phyloP scores from a whole-genome alignment of 78 protist genomes.

The Guillardia theta region DNA sequence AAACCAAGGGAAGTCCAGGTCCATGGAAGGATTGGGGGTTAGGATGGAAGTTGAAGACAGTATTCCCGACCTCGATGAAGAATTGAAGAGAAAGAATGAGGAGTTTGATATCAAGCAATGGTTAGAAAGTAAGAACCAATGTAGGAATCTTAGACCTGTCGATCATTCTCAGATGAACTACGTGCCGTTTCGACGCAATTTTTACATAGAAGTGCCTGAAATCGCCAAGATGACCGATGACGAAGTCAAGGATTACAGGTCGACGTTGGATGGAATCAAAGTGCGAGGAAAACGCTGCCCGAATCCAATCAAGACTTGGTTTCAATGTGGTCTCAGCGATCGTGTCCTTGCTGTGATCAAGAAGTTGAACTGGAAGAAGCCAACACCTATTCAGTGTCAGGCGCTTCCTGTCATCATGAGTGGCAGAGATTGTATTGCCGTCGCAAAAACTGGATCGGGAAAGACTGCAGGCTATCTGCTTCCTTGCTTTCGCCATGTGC shows the following conservation, averaged over 20 bases:
- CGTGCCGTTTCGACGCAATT: constrained; percentile 75
- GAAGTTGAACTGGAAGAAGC: constrained; percentile 41
- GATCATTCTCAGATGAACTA: constrained; percentile 84
- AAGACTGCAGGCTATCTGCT: constrained; percentile 93
- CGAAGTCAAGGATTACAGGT: constrained; percentile 54
- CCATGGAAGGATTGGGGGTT: not conserved
- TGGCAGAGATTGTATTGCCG: constrained; percentile 74
- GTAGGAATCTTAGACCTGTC: constrained; percentile 52
- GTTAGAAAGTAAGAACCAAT: not conserved
- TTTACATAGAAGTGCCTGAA: constrained; percentile 86
- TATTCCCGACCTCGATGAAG: not conserved
- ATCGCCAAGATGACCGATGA: constrained; percentile 70
- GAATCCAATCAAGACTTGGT: constrained; percentile 85
- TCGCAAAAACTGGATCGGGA: constrained; percentile 79
- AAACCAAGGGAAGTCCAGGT: not conserved
- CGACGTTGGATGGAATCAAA: constrained; percentile 21
- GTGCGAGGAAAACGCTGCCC: constrained; percentile 77
- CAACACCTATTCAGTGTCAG: constrained; percentile 72
- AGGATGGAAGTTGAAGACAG: not conserved
- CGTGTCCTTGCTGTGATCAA: constrained; percentile 10
- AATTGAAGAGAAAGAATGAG: not conserved
- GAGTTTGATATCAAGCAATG: not conserved
- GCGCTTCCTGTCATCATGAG: constrained; percentile 71
- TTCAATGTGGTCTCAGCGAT: constrained; percentile 74
- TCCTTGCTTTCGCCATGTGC: constrained; percentile 91